These are phyloP conservation scores for Lophium mytilinum DNA, from an alignment of 495 filamentous ascomycete species.

Conservation along the genomic window DNA sequence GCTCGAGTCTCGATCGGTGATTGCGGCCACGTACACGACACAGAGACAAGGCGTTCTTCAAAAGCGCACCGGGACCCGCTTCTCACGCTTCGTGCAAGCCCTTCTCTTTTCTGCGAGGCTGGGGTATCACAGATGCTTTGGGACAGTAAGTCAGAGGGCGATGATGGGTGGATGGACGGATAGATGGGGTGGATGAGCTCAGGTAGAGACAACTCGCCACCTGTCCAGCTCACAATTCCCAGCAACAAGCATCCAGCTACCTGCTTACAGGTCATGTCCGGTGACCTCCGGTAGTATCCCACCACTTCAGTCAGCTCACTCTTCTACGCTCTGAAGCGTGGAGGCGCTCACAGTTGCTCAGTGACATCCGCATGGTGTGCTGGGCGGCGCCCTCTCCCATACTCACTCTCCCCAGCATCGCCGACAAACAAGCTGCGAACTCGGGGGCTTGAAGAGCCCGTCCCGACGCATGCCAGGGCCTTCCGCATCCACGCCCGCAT, in stretches of 20 bases:
- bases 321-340: background rate
- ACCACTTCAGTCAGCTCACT: background rate
- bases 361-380: background rate
- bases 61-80: no score
- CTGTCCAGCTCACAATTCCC: no score
- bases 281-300: background rate
- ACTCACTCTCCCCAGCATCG: no score
- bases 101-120: background rate
- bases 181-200: no score
- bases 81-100: background rate
- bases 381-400: background rate
- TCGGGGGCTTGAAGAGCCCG: background rate
- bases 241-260: background rate
- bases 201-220: no score
- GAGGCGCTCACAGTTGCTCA: background rate
- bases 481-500: background rate
- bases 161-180: no score
- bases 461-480: background rate
- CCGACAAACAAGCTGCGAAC: background rate
- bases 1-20: no score
- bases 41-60: no score
- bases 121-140: background rate
- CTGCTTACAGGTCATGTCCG: background rate
- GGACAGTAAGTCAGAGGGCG: no score
- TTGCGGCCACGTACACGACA: no score